phyloP scores from a whole-genome alignment of 441 rosid species.

The Erodium trifolium region DNA sequence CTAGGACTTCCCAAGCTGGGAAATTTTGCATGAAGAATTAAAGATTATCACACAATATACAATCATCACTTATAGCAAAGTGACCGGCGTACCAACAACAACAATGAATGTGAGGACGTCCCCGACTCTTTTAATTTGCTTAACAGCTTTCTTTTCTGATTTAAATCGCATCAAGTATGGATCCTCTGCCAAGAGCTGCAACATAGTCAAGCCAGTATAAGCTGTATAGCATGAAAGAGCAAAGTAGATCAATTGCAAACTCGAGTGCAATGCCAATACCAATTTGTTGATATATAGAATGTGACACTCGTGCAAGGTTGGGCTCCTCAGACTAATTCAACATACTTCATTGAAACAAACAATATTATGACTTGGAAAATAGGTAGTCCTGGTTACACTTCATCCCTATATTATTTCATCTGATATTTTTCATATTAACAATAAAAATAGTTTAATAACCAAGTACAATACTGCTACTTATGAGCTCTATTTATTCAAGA shows the following conservation, averaged over 20 bases:
- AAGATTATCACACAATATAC: background rate
- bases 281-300: background rate
- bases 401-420: background rate
- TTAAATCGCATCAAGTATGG: constrained; percentile 1
- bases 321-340: background rate
- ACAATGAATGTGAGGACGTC: background rate
- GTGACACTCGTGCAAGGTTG: background rate
- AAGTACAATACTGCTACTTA: background rate
- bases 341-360: background rate
- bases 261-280: background rate
- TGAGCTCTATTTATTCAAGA: background rate
- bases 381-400: background rate
- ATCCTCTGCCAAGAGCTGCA: constrained; percentile 7
- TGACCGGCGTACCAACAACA: background rate
- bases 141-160: background rate
- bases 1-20: too few species aligned
- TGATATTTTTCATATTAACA: background rate
- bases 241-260: background rate
- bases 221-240: background rate
- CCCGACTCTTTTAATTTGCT: background rate
- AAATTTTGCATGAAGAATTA: background rate
- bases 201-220: background rate
- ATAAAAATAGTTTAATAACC: background rate
- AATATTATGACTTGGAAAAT: background rate
- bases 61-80: background rate